A percentile compares a stretch with the other conserved stretches of the same genome.
Evolutionary conservation across 257 asterid species (phyloP).

Genomic region (Ophiorrhiza pumila): DNA sequence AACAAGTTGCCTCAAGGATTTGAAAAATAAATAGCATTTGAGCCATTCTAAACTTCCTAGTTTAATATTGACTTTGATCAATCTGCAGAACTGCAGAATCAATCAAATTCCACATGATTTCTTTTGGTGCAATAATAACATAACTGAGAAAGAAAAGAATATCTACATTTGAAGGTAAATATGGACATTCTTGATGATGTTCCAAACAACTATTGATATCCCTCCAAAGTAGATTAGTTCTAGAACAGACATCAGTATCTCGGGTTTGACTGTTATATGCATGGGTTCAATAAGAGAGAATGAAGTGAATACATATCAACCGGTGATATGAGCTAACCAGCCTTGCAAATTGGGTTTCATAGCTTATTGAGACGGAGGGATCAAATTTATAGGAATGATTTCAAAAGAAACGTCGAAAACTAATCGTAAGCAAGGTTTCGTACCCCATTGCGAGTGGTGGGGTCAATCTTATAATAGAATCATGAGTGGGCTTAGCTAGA

Average conservation of each 20-base stretch:
- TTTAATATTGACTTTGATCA: neutral
- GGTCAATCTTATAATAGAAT: slow-evolving; percentile 73
- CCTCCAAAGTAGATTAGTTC: neutral
- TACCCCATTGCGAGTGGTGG: slow-evolving; percentile 93
- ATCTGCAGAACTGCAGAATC: neutral
- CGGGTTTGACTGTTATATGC: neutral
- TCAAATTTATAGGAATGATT: neutral
- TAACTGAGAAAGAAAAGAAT: too few species aligned
- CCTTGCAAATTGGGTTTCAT: neutral
- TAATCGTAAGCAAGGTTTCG: neutral
- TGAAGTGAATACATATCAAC: neutral
- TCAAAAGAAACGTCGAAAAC: neutral
- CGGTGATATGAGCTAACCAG: neutral
- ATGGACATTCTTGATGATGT: neutral
- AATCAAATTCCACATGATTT: neutral
- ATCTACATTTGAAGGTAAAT: neutral
- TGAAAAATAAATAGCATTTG: neutral
- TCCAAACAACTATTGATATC: neutral
- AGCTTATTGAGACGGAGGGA: neutral
- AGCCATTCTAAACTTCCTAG: neutral
- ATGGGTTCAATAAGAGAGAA: neutral
- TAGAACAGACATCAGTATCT: neutral
- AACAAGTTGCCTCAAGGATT: neutral
- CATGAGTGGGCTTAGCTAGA: slow-evolving; percentile 92
- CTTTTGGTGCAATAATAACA: neutral